Evolutionary conservation across 441 rosid species (phyloP).

Genomic region (Bocquillonia castaneifolia): DNA sequence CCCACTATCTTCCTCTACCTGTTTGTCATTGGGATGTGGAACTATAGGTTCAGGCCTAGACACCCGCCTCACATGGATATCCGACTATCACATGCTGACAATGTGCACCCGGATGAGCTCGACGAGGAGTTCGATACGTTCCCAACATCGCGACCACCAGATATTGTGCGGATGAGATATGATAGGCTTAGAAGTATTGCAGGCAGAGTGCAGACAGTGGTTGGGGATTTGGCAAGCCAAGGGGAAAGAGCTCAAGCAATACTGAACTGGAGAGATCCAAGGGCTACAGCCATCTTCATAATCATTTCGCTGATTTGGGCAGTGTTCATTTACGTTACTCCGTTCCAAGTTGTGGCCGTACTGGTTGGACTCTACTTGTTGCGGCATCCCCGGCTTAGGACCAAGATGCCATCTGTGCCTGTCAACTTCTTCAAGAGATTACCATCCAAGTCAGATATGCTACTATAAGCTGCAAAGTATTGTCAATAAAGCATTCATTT

Average conservation of each 20-base stretch:
- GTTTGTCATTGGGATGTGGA: slow-evolving; percentile 36
- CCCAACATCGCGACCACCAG: slow-evolving; percentile 29
- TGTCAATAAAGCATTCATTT: slow-evolving; percentile 12
- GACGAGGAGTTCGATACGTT: slow-evolving; percentile 48
- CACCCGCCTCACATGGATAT: slow-evolving; percentile 49
- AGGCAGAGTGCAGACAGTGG: slow-evolving; percentile 36
- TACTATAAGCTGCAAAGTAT: slow-evolving; percentile 38
- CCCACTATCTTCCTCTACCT: slow-evolving; percentile 34
- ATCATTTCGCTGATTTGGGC: slow-evolving; percentile 29
- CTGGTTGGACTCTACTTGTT: slow-evolving; percentile 32
- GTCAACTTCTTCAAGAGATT: slow-evolving; percentile 62
- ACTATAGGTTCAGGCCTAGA: slow-evolving; percentile 44
- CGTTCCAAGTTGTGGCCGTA: slow-evolving; percentile 29
- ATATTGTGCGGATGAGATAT: slow-evolving; percentile 41
- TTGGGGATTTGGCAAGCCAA: slow-evolving; percentile 46
- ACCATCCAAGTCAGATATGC: slow-evolving; percentile 54
- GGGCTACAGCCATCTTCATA: slow-evolving; percentile 42
- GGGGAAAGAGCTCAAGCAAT: slow-evolving; percentile 39
- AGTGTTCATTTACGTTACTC: slow-evolving; percentile 38
- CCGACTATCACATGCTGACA: slow-evolving; percentile 34
- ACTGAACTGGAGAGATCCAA: slow-evolving; percentile 46
- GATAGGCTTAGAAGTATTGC: slow-evolving; percentile 53
- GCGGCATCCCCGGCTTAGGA: slow-evolving; percentile 56
- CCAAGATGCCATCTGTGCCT: slow-evolving; percentile 45
- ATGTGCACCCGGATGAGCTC: slow-evolving; percentile 34